Conservation (phyloP, 164 flowering plant genomes). For the Vitis labrusca region DNA sequence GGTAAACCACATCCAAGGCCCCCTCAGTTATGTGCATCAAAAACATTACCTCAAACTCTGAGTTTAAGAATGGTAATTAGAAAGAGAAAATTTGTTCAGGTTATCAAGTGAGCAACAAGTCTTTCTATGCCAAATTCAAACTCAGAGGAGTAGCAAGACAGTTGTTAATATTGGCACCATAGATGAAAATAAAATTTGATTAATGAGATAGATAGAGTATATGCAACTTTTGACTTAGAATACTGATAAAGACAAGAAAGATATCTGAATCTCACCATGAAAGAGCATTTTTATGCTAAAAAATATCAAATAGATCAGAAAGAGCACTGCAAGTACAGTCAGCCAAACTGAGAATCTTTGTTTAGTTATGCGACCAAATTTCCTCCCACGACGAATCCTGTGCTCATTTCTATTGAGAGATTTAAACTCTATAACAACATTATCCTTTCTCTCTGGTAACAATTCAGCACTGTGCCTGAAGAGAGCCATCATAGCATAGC, state of each 20-base stretch:
- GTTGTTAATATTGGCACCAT: too few species aligned
- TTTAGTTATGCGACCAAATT: conserved; percentile 41
- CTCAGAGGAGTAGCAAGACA: too few species aligned
- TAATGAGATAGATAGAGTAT: too few species aligned
- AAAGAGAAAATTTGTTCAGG: too few species aligned
- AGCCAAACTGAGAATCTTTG: conserved; percentile 43
- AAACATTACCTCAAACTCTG: too few species aligned
- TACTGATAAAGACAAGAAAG: not conserved
- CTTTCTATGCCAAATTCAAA: too few species aligned
- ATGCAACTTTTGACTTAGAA: too few species aligned
- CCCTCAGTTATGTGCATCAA: too few species aligned
- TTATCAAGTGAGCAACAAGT: too few species aligned
- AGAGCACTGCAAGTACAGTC: conserved; percentile 37
- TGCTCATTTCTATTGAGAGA: conserved; percentile 26
- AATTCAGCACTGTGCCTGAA: conserved; percentile 29
- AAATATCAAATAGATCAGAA: conserved; percentile 31
- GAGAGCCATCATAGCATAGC: conserved; percentile 36
- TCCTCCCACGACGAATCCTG: conserved; percentile 51
- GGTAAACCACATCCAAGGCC: too few species aligned
- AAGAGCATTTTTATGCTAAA: conserved; percentile 45
- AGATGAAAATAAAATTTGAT: too few species aligned
- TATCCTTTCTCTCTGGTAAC: conserved; percentile 43
- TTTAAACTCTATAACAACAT: conserved; percentile 19
- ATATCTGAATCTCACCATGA: conserved; percentile 43
- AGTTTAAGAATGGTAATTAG: too few species aligned